Conservation (phyloP, 371 early-diverging fungal species). For the Mortierella sp. region DNA sequence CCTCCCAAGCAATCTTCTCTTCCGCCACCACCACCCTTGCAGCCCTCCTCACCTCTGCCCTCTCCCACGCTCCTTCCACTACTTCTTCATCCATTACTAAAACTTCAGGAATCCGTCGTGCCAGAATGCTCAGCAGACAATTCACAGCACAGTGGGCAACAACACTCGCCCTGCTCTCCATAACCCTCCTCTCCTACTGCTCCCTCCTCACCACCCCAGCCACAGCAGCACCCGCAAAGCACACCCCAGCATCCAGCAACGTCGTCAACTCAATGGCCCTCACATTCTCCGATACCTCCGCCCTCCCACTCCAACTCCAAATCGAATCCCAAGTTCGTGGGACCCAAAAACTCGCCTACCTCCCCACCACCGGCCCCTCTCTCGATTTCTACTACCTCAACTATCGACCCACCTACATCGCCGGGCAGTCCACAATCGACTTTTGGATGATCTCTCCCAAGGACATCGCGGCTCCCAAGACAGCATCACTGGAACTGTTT, state of each 20-base stretch:
- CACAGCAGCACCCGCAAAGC: conserved; percentile 25
- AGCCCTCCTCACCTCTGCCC: neutral
- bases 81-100: neutral
- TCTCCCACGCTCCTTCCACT: neutral
- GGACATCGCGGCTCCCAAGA: conserved; percentile 25
- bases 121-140: neutral
- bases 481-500: conserved; percentile 33
- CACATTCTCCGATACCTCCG: conserved; percentile 19
- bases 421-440: conserved; percentile 39
- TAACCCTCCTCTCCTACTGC: conserved; percentile 15
- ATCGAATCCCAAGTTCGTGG: conserved; percentile 37
- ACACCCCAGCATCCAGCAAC: neutral
- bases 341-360: conserved; percentile 31
- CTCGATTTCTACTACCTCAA: conserved; percentile 52
- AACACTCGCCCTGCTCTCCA: neutral
- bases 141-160: neutral
- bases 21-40: neutral
- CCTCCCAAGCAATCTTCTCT: neutral
- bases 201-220: conserved; percentile 8
- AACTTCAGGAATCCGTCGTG: no score
- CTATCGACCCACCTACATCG: conserved; percentile 39
- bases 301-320: conserved; percentile 38
- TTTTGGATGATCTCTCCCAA: conserved; percentile 54
- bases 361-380: conserved; percentile 28
- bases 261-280: conserved; percentile 28